Evolutionary conservation across 23 red algal genomes (phyloP).

Genomic region (Gracilaria domingensis): DNA sequence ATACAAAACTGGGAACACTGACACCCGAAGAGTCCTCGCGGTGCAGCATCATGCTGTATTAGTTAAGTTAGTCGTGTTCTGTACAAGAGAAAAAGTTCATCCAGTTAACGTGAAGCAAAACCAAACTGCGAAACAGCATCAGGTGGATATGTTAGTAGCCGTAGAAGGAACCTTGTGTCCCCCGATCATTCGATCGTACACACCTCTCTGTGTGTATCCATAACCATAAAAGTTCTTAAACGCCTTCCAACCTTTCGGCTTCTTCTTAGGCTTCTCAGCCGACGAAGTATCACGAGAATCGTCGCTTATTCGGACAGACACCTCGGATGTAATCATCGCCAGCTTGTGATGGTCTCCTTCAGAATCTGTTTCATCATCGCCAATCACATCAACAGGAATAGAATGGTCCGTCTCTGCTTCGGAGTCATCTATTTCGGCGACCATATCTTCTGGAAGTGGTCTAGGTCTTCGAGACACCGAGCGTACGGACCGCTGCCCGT

Average conservation of each 20-base stretch:
- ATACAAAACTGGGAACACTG: constrained; percentile 26
- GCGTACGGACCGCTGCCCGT: constrained; percentile 48
- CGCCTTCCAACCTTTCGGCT: constrained; percentile 70
- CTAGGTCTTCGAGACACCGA: constrained; percentile 61
- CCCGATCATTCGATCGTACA: constrained; percentile 62
- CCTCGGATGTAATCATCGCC: constrained; percentile 8
- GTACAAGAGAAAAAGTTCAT: constrained; percentile 28
- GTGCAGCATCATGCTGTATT: constrained; percentile 23
- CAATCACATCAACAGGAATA: constrained; percentile 27
- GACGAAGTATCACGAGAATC: constrained; percentile 48
- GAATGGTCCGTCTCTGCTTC: constrained; percentile 69
- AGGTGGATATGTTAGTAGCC: constrained; percentile 44
- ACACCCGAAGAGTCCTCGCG: background rate
- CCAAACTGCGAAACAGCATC: background rate
- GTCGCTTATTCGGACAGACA: constrained; percentile 56
- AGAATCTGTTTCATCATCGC: constrained; percentile 43
- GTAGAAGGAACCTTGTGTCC: constrained; percentile 73
- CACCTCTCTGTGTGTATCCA: constrained; percentile 63
- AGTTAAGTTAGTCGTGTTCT: constrained; percentile 45
- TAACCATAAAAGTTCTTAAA: constrained; percentile 74
- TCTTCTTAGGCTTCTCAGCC: constrained; percentile 66
- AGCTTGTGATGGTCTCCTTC: constrained; percentile 20
- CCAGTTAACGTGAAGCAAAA: background rate
- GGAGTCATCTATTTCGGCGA: constrained; percentile 71
- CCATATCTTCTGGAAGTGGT: constrained; percentile 77